These are phyloP conservation scores for Wickerhamomyces sp. DNA, from an alignment of 1,139 yeast species.

Conservation along the genomic window DNA sequence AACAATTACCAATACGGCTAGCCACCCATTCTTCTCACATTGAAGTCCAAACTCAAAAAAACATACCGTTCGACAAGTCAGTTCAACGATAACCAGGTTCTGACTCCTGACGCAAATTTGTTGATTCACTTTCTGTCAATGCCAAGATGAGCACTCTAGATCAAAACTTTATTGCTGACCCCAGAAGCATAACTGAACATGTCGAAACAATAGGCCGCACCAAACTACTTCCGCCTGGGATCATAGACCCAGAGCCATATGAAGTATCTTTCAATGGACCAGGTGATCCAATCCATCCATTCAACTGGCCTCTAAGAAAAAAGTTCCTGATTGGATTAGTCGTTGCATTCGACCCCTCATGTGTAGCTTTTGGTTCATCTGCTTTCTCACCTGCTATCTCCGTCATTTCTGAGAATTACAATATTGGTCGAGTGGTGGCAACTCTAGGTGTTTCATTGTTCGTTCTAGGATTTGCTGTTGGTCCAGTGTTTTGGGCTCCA, in stretches of 20 bases:
- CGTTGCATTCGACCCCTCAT: slow-evolving; percentile 40
- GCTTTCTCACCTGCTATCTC: slow-evolving; percentile 50
- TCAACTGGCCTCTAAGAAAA: slow-evolving; percentile 46
- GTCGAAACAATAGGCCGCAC: too few relatives aligned
- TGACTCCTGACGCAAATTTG: too few relatives aligned
- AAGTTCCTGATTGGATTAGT: slow-evolving; percentile 37
- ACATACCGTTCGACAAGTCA: too few relatives aligned
- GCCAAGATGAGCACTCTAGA: too few relatives aligned
- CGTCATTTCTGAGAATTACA: slow-evolving; percentile 38
- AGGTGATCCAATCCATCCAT: slow-evolving; percentile 57
- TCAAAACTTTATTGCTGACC: too few relatives aligned
- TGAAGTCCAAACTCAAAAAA: too few relatives aligned
- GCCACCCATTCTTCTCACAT: too few relatives aligned
- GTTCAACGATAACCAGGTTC: too few relatives aligned
- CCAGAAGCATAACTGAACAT: too few relatives aligned
- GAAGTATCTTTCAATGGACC: slow-evolving; percentile 58
- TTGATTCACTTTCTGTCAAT: too few relatives aligned
- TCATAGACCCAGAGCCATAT: slow-evolving; percentile 41
- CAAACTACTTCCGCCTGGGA: too few relatives aligned
- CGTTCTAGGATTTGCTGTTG: slow-evolving; percentile 78
- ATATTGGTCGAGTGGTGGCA: slow-evolving; percentile 51
- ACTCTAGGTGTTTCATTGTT: slow-evolving; percentile 65
- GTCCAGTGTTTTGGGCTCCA: slow-evolving; percentile 82
- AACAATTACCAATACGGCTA: too few relatives aligned
- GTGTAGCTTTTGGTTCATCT: slow-evolving; percentile 59